Evolutionary conservation across 441 rosid species (phyloP), one percentile per base, ranked within the genome.

Genomic region (Macaranga tanarius): DNA sequence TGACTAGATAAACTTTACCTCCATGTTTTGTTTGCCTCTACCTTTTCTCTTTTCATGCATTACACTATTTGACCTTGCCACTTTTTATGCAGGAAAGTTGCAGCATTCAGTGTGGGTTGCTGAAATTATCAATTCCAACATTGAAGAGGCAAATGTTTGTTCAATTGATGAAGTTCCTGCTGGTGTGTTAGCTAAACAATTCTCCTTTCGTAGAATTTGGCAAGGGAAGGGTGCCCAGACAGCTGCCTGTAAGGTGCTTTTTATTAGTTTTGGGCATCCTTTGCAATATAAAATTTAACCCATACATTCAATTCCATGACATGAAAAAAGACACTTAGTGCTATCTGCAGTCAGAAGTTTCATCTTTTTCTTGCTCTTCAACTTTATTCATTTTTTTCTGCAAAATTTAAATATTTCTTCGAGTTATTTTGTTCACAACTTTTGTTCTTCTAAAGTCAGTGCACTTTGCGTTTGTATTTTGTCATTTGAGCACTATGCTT

Each of bases 71-170:
- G 75, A 71, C 44, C 45, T 72, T 66, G 51, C 66, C 60, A 56
- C 69, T 60, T 73, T 40, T 25, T 68, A 62, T 81, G 78, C 89
- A 95, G 99, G 92, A 80, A 92, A 90, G 89, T 84, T 88, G 92
- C 99, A 95, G 63, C 99, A 93, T 79, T 90, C 99, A 38, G 82
- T 95, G 78, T 95, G 98, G 98, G 91, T 84, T 73, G 91, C 84
- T 72, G 96, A 95, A 87, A 74, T 80, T 61, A 75, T 81, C 76
- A 87, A 86, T 79, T 86, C 93, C 25, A 87, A 76, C 74, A 78
- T 73, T 69, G 93, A 89, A 81, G 88, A 77, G 75, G 84, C 71
- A 77, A 73, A 79, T 64, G 65, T 78, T 64, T 76, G 82, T 80
- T 73, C 79, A 58, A 77, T 69, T 55, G 84, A 90, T 69, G 74